A percentile compares a stretch with the other conserved stretches of the same genome.
These are phyloP conservation scores for Fusarium sp. DNA, from an alignment of 2,329 filamentous ascomycete species.

Conservation along the genomic window DNA sequence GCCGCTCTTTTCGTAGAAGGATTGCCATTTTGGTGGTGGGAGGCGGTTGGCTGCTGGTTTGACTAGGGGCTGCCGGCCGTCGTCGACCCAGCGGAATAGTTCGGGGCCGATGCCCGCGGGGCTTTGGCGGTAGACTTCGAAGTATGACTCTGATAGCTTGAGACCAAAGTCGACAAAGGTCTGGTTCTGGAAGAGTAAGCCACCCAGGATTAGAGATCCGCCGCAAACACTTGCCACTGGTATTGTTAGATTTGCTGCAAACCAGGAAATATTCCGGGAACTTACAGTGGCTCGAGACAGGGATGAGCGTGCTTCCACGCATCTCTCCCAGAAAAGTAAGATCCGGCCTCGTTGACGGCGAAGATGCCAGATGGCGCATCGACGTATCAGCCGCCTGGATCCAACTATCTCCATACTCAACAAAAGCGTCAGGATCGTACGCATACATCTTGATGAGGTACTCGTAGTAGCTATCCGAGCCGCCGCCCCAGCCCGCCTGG, in stretches of 20 bases:
- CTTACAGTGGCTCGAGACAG: conserved; percentile 10
- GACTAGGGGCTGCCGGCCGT: conserved; percentile 23
- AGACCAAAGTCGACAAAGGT: conserved; percentile 15
- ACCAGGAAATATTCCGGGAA: too few relatives aligned
- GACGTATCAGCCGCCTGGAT: conserved; percentile 7
- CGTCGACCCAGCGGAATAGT: conserved; percentile 39
- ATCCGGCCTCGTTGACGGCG: conserved; percentile 8
- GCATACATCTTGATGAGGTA: conserved; percentile 45
- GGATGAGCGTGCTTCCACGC: background rate
- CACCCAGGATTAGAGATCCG: background rate
- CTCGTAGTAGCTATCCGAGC: conserved; percentile 42
- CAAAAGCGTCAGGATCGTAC: conserved; percentile 32
- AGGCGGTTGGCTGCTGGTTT: conserved; percentile 20
- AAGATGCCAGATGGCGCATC: conserved; percentile 11
- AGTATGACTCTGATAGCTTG: background rate
- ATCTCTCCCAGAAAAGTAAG: conserved; percentile 16
- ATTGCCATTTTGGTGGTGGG: conserved; percentile 16
- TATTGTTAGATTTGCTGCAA: background rate
- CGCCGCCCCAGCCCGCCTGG: conserved; percentile 39
- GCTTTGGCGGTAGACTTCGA: conserved; percentile 36
- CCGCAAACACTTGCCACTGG: conserved; percentile 22
- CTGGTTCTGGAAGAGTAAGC: conserved; percentile 1
- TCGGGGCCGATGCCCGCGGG: conserved; percentile 35
- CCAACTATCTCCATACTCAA: conserved; percentile 9
- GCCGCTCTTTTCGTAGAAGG: conserved; percentile 33